Percentiles rank a stretch among this genome's conserved stretches.
These are phyloP conservation scores for Rhodotorula babjevae DNA, from an alignment of 768 basidiomycete genomes.

Conservation along the genomic window DNA sequence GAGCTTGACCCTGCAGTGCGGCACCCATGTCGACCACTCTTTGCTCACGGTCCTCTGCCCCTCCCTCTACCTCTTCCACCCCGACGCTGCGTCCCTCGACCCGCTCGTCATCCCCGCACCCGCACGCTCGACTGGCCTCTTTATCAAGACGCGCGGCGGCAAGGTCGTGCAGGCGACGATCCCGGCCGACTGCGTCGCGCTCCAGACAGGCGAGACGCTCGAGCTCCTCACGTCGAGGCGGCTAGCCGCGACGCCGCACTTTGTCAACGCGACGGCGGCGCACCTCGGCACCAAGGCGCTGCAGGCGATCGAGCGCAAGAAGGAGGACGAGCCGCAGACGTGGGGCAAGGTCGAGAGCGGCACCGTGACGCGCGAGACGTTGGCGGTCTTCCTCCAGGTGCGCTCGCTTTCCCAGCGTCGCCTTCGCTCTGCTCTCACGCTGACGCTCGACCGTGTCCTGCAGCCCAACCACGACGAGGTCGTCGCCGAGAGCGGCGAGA, in stretches of 20 bases:
- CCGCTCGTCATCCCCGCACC: conserved; percentile 57
- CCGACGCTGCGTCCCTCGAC: conserved; percentile 50
- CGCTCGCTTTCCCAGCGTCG: conserved; percentile 25
- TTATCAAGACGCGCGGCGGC: conserved; percentile 80
- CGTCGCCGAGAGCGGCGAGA: conserved; percentile 61
- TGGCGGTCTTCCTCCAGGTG: conserved; percentile 52
- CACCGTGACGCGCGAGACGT: conserved; percentile 70
- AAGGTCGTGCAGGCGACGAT: conserved; percentile 77
- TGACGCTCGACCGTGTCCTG: conserved; percentile 41
- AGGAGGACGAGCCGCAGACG: conserved; percentile 14
- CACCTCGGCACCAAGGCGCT: conserved; percentile 14
- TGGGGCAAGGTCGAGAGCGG: conserved; percentile 44
- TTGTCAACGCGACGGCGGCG: conserved; percentile 61
- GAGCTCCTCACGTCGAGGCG: conserved; percentile 76
- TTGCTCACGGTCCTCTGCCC: conserved; percentile 85
- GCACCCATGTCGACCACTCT: conserved; percentile 84
- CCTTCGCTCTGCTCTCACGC: neutral
- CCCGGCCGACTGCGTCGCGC: conserved; percentile 73
- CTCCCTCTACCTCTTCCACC: conserved; percentile 72
- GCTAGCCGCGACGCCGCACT: conserved; percentile 89
- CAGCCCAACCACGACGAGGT: conserved; percentile 77
- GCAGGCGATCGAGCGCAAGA: conserved; percentile 43
- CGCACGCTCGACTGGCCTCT: conserved; percentile 73
- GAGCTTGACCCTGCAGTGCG: conserved; percentile 60
- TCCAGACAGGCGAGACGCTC: conserved; percentile 95